phyloP scores from a whole-genome alignment of 164 flowering plant species.

The Umbilicus rupestris region DNA sequence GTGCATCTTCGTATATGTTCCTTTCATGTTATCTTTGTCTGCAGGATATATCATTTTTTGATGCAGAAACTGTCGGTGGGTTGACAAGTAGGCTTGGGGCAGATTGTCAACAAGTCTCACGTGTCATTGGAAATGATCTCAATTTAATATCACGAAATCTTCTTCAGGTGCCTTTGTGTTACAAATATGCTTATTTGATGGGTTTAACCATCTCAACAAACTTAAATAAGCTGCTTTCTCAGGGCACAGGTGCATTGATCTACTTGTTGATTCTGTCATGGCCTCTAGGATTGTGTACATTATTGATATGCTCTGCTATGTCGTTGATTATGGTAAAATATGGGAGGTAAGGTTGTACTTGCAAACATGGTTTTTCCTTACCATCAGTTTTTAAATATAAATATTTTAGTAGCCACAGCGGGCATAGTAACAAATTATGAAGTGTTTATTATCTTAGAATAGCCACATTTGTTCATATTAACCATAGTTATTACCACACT shows the following conservation, averaged over 20 bases:
- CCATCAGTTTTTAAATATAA: background rate
- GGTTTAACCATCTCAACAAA: background rate
- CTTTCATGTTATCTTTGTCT: slow-evolving; percentile 14
- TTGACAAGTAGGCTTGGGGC: slow-evolving; percentile 94
- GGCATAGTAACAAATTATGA: background rate
- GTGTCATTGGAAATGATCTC: slow-evolving; percentile 92
- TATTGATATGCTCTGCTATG: slow-evolving; percentile 50
- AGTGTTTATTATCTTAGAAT: background rate
- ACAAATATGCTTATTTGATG: background rate
- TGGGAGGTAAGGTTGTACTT: slow-evolving; percentile 54
- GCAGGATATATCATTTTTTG: slow-evolving; percentile 91
- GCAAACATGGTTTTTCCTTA: background rate
- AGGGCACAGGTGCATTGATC: slow-evolving; percentile 79
- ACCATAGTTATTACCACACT: background rate
- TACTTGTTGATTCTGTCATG: slow-evolving; percentile 71
- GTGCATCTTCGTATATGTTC: background rate
- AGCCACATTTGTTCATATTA: background rate
- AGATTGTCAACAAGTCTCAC: slow-evolving; percentile 93
- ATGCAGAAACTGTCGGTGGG: slow-evolving; percentile 78
- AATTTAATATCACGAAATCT: slow-evolving; percentile 69
- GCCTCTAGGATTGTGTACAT: slow-evolving; percentile 76
- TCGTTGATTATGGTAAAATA: slow-evolving; percentile 49
- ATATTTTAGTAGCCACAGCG: background rate
- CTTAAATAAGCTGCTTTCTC: slow-evolving; percentile 12
- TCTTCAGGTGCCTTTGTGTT: slow-evolving; percentile 53